These are phyloP conservation scores for Amborella trichopoda DNA, from an alignment of 164 flowering plant species.

Conservation along the genomic window DNA sequence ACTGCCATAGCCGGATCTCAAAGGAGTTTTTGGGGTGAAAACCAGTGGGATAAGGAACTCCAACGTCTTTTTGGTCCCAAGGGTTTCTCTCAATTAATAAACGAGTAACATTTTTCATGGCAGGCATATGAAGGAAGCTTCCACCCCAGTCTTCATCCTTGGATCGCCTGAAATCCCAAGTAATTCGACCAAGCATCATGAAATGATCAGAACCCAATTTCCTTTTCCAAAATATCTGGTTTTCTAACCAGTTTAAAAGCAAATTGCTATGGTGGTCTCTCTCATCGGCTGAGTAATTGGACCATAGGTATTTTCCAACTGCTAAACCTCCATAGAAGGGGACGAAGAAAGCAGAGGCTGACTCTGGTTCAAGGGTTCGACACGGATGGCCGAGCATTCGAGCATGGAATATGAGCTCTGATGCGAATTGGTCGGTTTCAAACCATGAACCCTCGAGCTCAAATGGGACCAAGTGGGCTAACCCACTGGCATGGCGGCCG, in stretches of 20 bases:
- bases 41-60: conserved; percentile 91
- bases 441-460: conserved; percentile 36
- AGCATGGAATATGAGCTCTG: conserved; percentile 70
- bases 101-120: conserved; percentile 68
- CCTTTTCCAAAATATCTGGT: conserved; percentile 38
- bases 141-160: conserved; percentile 76
- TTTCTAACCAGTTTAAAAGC: conserved; percentile 47
- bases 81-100: conserved; percentile 79
- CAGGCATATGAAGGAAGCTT: conserved; percentile 49
- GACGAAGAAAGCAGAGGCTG: conserved; percentile 69
- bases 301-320: conserved; percentile 56
- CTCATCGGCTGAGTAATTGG: conserved; percentile 23
- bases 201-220: conserved; percentile 88
- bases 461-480: conserved; percentile 30
- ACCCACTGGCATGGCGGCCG: conserved; percentile 33
- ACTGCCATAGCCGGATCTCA: conserved; percentile 63
- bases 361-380: conserved; percentile 46
- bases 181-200: conserved; percentile 64
- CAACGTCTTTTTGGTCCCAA: conserved; percentile 84
- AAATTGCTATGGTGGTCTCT: conserved; percentile 45
- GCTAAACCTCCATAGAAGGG: conserved; percentile 94
- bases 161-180: conserved; percentile 90
- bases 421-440: conserved; percentile 74
- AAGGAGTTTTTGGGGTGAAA: conserved; percentile 67
- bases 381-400: conserved; percentile 55